These are phyloP conservation scores for Coniella lustricola DNA, from an alignment of 2,329 filamentous ascomycete species.

Conservation along the genomic window DNA sequence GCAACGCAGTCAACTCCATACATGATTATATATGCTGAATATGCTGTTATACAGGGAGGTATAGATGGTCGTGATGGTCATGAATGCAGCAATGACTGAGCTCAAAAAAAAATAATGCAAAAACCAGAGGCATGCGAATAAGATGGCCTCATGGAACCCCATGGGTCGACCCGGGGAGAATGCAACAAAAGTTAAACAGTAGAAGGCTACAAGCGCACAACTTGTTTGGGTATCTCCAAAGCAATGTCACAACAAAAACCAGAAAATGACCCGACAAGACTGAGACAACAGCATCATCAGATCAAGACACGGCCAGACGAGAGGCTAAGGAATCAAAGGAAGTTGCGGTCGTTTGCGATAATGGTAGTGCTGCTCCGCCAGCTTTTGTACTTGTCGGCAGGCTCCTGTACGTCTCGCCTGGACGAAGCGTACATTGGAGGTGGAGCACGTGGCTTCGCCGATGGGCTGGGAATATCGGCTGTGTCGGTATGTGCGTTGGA, in stretches of 20 bases:
- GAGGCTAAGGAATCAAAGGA: conserved; percentile 34
- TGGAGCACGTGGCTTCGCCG: conserved; percentile 25
- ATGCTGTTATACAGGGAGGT: neutral
- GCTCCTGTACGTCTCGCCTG: conserved; percentile 27
- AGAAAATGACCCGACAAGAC: neutral
- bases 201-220: neutral
- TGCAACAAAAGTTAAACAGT: neutral
- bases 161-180: neutral
- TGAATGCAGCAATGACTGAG: neutral
- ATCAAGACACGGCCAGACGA: neutral
- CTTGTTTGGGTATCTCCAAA: neutral
- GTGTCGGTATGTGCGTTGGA: conserved; percentile 39
- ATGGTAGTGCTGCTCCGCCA: conserved; percentile 53
- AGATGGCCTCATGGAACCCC: neutral
- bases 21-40: conserved; percentile 2
- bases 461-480: conserved; percentile 22
- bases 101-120: neutral
- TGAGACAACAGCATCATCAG: too few relatives aligned
- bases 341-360: conserved; percentile 45
- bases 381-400: conserved; percentile 39
- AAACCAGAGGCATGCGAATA: neutral
- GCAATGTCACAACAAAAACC: neutral
- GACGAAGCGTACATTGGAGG: conserved; percentile 22
- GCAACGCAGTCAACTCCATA: conserved; percentile 8
- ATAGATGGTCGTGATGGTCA: conserved; percentile 1